A percentile compares a stretch with the other conserved stretches of the same genome.
phyloP scores from a whole-genome alignment of 345 rosid genomes.

The Corchorus olitorius region DNA sequence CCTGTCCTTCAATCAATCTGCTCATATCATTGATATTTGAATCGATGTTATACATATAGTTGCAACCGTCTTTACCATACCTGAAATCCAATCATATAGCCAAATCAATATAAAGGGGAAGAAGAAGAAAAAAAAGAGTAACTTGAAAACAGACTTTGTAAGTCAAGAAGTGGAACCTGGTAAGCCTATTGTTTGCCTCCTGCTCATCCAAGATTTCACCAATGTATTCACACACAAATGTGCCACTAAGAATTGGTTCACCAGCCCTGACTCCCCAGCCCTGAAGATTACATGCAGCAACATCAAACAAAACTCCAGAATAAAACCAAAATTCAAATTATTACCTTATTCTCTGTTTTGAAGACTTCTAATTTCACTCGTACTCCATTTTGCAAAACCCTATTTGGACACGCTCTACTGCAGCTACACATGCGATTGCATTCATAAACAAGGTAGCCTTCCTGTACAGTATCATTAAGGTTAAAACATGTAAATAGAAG shows the following conservation, averaged over 20 bases:
- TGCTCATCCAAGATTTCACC: constrained; percentile 81
- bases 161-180: constrained; percentile 46
- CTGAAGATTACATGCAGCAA: constrained; percentile 37
- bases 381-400: constrained; percentile 91
- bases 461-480: constrained; percentile 53
- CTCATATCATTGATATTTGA: constrained; percentile 78
- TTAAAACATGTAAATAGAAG: neutral
- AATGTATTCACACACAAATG: constrained; percentile 81
- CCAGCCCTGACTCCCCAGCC: constrained; percentile 97
- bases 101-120: neutral
- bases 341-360: constrained; percentile 77
- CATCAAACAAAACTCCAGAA: constrained; percentile 21
- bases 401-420: constrained; percentile 71
- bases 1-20: constrained; percentile 75
- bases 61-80: constrained; percentile 57
- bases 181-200: constrained; percentile 67
- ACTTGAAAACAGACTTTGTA: constrained; percentile 5
- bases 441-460: constrained; percentile 97
- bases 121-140: constrained; percentile 17
- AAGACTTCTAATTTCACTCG: constrained; percentile 75
- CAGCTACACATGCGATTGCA: constrained; percentile 85
- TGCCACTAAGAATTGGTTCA: constrained; percentile 82
- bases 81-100: constrained; percentile 39
- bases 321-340: constrained; percentile 23
- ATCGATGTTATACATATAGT: constrained; percentile 64